Evolutionary conservation across 2,329 filamentous ascomycete genomes (phyloP), one percentile per base, ranked within the genome.

Genomic region (Epicoccum nigrum): DNA sequence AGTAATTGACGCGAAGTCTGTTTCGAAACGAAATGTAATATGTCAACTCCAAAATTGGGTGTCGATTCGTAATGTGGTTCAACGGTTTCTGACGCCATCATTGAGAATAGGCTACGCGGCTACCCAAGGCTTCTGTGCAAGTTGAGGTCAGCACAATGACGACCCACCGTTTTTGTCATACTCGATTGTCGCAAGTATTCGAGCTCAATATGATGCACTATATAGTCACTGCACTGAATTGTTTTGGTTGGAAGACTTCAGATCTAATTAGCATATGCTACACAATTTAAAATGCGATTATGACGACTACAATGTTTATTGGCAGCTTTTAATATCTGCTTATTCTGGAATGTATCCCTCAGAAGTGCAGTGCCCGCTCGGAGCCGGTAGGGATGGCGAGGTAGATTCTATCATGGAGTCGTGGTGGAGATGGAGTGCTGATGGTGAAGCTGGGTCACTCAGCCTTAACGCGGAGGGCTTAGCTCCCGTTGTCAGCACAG

Each of bases 401-500:
- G n/a, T 25, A 25, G 23, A 25, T 32, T 40, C 20, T 45, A 49
- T 39, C 34, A 32, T n/a, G 50, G 41, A 47, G 17, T 35, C 13
- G 40, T 45, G 21, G 21, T 41, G 21, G 32, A 44, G 34, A 34
- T 13, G 33, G 15, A 23, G 9, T 17, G 45, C 42, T 51, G 42
- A 37, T 42, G 48, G 45, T 51, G 49, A 45, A 50, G 48, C 47
- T 47, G 19, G 19, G 50, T 31, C 42, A 51, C 35, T 42, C 41
- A 51, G 53, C 45, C 54, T 63, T 65, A 48, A 40, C 17, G 20
- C 28, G 16, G 35, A 31, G 34, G 47, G 45, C 49, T 46, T 46
- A 51, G 58, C 58, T 37, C 33, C 33, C 35, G 46, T 55, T 58
- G 62, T 66, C 60, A 65, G 60, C 63, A 49, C 9, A 32, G 32